phyloP scores from a whole-genome alignment of 2,329 filamentous ascomycete species.

The Aureobasidium leucospermi region DNA sequence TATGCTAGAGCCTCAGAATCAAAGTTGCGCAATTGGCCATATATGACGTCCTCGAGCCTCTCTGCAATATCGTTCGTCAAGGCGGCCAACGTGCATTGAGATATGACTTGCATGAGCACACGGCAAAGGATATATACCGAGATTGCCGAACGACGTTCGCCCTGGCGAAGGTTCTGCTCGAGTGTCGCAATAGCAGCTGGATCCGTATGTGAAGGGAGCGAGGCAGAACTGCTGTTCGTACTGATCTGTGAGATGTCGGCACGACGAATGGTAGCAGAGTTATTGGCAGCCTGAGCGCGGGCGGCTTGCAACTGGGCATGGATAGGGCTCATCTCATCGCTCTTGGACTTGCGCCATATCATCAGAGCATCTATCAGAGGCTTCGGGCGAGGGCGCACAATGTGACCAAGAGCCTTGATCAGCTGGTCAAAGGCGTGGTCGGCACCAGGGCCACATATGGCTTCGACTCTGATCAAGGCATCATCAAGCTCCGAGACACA shows the following conservation, averaged over 20 bases:
- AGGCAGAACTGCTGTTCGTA: constrained; percentile 15
- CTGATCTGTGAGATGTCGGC: constrained; percentile 13
- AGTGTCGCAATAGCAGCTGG: constrained; percentile 19
- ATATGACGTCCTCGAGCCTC: constrained; percentile 90
- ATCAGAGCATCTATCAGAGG: constrained; percentile 95
- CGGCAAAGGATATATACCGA: constrained; percentile 95
- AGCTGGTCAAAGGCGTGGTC: constrained; percentile 90
- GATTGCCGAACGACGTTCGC: constrained; percentile 80
- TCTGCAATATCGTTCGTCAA: constrained; percentile 90
- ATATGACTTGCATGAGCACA: constrained; percentile 88
- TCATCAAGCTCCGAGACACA: constrained; percentile 75
- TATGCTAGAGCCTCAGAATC: constrained; percentile 72
- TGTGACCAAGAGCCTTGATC: constrained; percentile 86
- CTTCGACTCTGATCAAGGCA: constrained; percentile 75
- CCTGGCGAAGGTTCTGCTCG: constrained; percentile 25
- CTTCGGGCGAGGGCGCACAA: constrained; percentile 89
- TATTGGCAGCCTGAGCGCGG: neutral
- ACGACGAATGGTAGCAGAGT: constrained; percentile 13
- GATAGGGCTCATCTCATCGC: constrained; percentile 60
- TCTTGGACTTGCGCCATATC: constrained; percentile 95
- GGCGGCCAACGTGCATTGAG: constrained; percentile 72
- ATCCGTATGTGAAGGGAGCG: constrained; percentile 7
- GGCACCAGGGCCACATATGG: constrained; percentile 81
- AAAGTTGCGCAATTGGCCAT: constrained; percentile 84
- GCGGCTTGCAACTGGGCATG: constrained; percentile 22